Evolutionary conservation across 305 asterid genomes (phyloP).

Genomic region (Fraxinus floribunda): DNA sequence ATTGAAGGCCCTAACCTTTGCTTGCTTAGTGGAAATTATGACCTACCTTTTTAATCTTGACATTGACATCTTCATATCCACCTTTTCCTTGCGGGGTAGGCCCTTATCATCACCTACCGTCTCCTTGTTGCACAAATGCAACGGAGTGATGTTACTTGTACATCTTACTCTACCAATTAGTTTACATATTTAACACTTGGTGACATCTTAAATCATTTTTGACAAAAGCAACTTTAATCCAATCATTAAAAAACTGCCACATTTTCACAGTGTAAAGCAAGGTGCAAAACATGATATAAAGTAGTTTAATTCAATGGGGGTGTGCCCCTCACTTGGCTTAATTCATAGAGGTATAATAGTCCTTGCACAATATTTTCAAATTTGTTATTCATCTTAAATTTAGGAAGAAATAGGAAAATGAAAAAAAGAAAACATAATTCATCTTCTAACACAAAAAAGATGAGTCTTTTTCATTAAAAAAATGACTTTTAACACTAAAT

Average conservation of each 20-base stretch:
- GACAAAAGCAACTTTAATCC: not conserved
- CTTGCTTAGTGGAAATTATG: not conserved
- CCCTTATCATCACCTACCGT: not conserved
- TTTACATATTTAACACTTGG: too few relatives aligned
- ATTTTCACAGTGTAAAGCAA: not conserved
- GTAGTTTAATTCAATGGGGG: not conserved
- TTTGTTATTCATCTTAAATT: not conserved
- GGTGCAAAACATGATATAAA: not conserved
- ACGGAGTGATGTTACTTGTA: not conserved
- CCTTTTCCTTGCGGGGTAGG: not conserved
- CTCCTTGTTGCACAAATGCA: not conserved
- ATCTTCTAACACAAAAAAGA: not conserved
- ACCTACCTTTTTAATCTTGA: not conserved
- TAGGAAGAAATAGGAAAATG: not conserved
- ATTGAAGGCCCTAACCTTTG: not conserved
- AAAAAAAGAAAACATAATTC: not conserved
- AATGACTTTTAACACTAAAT: not conserved
- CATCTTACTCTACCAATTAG: not conserved
- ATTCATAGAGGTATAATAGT: not conserved
- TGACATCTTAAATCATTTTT: too few relatives aligned
- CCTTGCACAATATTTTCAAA: not conserved
- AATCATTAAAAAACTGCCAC: not conserved
- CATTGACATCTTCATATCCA: not conserved
- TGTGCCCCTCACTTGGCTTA: not conserved
- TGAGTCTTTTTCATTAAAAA: not conserved